phyloP scores from a whole-genome alignment of 805 yeast genomes.

The Clavispora carvajalis region DNA sequence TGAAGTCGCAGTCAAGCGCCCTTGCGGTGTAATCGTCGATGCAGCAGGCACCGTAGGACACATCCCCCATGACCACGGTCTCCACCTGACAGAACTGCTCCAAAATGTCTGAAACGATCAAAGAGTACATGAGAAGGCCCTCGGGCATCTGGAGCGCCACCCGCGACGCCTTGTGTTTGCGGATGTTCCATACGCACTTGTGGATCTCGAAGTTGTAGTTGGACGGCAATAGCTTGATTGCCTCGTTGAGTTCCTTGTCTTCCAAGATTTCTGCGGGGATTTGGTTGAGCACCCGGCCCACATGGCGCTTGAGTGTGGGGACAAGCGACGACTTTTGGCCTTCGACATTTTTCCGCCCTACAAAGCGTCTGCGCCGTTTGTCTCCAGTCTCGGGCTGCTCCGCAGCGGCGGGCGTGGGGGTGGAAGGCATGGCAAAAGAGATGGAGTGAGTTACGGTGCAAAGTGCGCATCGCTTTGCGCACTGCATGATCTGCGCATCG shows the following conservation, averaged over 20 bases:
- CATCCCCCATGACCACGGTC: slow-evolving; percentile 96
- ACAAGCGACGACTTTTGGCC: slow-evolving; percentile 7
- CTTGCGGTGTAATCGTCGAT: slow-evolving; percentile 95
- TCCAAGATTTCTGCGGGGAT: slow-evolving; percentile 82
- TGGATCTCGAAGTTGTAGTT: slow-evolving; percentile 95
- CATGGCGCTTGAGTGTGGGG: slow-evolving; percentile 17
- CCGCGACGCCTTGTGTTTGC: slow-evolving; percentile 65
- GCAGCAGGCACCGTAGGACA: slow-evolving; percentile 97
- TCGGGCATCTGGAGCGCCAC: slow-evolving; percentile 98
- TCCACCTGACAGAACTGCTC: slow-evolving; percentile 88
- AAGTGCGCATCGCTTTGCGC: too few relatives aligned
- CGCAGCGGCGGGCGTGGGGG: background rate
- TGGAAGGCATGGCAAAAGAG: background rate
- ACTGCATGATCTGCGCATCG: background rate
- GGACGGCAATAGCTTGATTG: slow-evolving; percentile 74
- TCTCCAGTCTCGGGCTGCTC: background rate
- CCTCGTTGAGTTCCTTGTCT: slow-evolving; percentile 78
- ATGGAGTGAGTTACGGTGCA: background rate
- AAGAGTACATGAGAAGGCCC: slow-evolving; percentile 82
- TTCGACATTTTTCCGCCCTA: slow-evolving; percentile 35
- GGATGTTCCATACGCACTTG: slow-evolving; percentile 91
- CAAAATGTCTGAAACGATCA: slow-evolving; percentile 84
- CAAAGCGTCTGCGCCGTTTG: slow-evolving; percentile 52
- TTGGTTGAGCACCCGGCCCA: slow-evolving; percentile 70
- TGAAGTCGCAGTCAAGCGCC: slow-evolving; percentile 87